Percentiles rank a stretch among this genome's conserved stretches.
Conservation (phyloP, 2,329 filamentous ascomycete species). For the Saccharata proteae region DNA sequence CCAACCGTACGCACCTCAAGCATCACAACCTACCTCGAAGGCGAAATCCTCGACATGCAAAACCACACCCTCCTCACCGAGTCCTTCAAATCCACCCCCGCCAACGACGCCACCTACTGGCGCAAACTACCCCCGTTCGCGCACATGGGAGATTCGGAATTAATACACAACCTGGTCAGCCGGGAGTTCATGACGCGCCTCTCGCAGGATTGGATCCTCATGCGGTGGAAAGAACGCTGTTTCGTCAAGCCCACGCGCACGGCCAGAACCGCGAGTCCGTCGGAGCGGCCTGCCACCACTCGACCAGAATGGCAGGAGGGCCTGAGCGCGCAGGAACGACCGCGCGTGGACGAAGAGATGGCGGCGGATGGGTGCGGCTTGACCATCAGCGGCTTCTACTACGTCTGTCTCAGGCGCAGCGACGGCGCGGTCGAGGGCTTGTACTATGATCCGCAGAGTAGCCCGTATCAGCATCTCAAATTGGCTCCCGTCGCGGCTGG, state of each 20-base stretch:
- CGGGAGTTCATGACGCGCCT: conserved; percentile 26
- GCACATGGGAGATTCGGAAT: conserved; percentile 23
- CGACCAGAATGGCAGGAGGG: background rate
- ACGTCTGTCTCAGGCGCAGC: conserved; percentile 34
- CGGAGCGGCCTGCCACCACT: conserved; percentile 1
- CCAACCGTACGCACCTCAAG: conserved; percentile 25
- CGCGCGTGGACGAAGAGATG: conserved; percentile 6
- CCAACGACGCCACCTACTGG: conserved; percentile 38
- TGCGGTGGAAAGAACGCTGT: conserved; percentile 45
- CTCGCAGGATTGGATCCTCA: conserved; percentile 39
- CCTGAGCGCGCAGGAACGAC: background rate
- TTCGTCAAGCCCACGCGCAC: conserved; percentile 29
- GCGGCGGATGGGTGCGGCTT: conserved; percentile 28
- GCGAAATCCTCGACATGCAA: conserved; percentile 53
- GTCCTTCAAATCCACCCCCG: conserved; percentile 32
- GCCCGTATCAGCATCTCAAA: conserved; percentile 40
- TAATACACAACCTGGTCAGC: conserved; percentile 33
- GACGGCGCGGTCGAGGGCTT: conserved; percentile 38
- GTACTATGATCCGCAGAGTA: conserved; percentile 43
- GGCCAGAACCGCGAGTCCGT: conserved; percentile 11
- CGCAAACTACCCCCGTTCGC: conserved; percentile 34
- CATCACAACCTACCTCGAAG: conserved; percentile 56
- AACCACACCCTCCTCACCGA: conserved; percentile 40
- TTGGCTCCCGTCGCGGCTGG: conserved; percentile 27
- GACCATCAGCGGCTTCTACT: conserved; percentile 45